Conservation (phyloP, 768 basidiomycete species). For the Pulveroboletus sp. region DNA sequence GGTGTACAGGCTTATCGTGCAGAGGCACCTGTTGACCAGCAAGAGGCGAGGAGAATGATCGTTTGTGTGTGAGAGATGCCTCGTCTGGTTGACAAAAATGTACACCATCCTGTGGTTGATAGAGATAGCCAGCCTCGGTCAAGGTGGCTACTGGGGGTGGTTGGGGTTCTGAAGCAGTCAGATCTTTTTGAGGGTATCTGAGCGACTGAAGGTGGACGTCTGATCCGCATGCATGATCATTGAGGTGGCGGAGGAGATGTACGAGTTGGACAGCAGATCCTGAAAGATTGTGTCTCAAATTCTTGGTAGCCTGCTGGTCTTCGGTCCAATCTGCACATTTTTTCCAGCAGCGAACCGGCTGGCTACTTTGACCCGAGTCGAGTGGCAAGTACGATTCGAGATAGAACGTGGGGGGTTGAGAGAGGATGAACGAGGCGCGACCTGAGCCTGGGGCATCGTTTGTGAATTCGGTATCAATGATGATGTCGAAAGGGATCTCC, state of each 20-base stretch:
- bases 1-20: slow-evolving; percentile 11
- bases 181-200: slow-evolving; percentile 32
- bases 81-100: slow-evolving; percentile 18
- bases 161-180: slow-evolving; percentile 38
- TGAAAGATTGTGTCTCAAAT: slow-evolving; percentile 60
- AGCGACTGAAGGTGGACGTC: slow-evolving; percentile 38
- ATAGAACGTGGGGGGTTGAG: slow-evolving; percentile 66
- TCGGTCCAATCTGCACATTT: slow-evolving; percentile 75
- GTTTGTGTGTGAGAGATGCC: slow-evolving; percentile 22
- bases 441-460: slow-evolving; percentile 53
- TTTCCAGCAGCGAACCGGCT: slow-evolving; percentile 49
- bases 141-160: slow-evolving; percentile 37
- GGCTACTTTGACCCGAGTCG: slow-evolving; percentile 26
- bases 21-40: slow-evolving; percentile 8
- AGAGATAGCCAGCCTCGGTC: slow-evolving; percentile 27
- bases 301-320: slow-evolving; percentile 58
- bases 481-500: slow-evolving; percentile 69
- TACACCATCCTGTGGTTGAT: slow-evolving; percentile 24
- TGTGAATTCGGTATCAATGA: slow-evolving; percentile 54
- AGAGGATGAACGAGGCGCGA: slow-evolving; percentile 60
- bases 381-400: slow-evolving; percentile 45
- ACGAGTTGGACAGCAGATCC: slow-evolving; percentile 61
- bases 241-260: slow-evolving; percentile 50
- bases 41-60: slow-evolving; percentile 27
- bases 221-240: slow-evolving; percentile 27